A percentile compares a stretch with the other conserved stretches of the same genome.
phyloP scores from a whole-genome alignment of 192 early-diverging fungal species.

The Geranomyces variabilis region DNA sequence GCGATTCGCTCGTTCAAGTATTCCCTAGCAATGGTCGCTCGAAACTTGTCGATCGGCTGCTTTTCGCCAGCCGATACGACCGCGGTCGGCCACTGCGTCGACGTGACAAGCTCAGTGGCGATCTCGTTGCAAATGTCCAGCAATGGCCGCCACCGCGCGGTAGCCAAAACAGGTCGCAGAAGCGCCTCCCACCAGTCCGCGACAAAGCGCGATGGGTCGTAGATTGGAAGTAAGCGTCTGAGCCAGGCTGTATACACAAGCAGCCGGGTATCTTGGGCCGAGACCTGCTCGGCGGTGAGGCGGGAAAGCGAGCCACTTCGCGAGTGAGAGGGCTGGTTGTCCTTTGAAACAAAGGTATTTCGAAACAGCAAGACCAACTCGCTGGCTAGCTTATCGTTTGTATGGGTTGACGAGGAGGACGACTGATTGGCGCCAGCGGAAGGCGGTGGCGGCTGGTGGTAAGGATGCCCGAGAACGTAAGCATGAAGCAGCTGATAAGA shows the following conservation, averaged over 20 bases:
- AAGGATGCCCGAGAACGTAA: conserved; percentile 27
- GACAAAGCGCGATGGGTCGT: conserved; percentile 25
- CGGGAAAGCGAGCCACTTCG: not conserved
- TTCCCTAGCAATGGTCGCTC: not conserved
- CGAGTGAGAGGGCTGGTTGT: not conserved
- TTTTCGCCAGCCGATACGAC: not conserved
- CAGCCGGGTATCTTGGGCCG: conserved; percentile 15
- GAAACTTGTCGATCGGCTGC: conserved; percentile 15
- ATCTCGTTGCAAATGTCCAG: conserved; percentile 14
- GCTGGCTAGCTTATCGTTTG: conserved; percentile 13
- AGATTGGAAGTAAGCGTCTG: conserved; percentile 26
- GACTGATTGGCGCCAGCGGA: not conserved
- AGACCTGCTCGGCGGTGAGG: conserved; percentile 16
- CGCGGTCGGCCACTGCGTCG: conserved; percentile 7
- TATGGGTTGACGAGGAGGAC: not conserved
- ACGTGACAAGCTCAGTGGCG: not conserved
- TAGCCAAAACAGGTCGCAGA: conserved; percentile 15
- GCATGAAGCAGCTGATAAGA: conserved; percentile 10
- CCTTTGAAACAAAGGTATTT: conserved; percentile 14
- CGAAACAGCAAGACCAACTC: conserved; percentile 17
- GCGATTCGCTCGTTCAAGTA: conserved; percentile 11
- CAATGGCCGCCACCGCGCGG: conserved; percentile 17
- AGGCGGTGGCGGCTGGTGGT: not conserved
- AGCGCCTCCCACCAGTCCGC: conserved; percentile 34
- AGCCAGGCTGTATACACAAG: conserved; percentile 23